Evolutionary conservation across 1,284 basidiomycete genomes (phyloP).

Genomic region (Trichosporon sp.): DNA sequence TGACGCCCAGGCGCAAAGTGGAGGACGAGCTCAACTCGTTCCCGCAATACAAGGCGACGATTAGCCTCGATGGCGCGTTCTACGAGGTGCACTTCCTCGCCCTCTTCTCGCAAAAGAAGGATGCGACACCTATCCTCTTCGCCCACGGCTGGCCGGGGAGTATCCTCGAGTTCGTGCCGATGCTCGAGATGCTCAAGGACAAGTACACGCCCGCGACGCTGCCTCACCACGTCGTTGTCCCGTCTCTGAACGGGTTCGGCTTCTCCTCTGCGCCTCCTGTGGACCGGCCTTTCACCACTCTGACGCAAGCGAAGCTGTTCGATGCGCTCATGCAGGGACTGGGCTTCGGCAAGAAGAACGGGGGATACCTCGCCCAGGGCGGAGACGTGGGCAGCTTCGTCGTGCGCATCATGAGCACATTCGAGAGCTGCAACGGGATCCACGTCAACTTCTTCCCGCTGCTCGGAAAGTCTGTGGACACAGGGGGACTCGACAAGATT

Average conservation of each 20-base stretch:
- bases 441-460: conserved; percentile 44
- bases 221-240: conserved; percentile 45
- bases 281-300: conserved; percentile 45
- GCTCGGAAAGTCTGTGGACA: conserved; percentile 22
- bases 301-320: conserved; percentile 44
- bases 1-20: conserved; percentile 35
- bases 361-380: conserved; percentile 53
- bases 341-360: conserved; percentile 39
- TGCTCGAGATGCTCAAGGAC: conserved; percentile 38
- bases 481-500: conserved; percentile 27
- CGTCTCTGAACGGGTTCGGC: conserved; percentile 48
- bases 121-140: conserved; percentile 50
- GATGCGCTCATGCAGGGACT: conserved; percentile 53
- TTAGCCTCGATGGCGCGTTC: conserved; percentile 28
- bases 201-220: conserved; percentile 41
- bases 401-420: conserved; percentile 33
- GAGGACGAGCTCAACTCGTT: conserved; percentile 41
- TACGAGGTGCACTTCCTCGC: conserved; percentile 49
- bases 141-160: conserved; percentile 56
- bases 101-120: conserved; percentile 39
- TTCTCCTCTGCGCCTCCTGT: conserved; percentile 49
- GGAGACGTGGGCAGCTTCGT: conserved; percentile 53
- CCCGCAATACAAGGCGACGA: conserved; percentile 38
- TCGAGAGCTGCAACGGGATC: conserved; percentile 42
- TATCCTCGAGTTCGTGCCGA: conserved; percentile 50